Evolutionary conservation across 1,284 basidiomycete genomes (phyloP).

Genomic region (Tilletia walkeri): DNA sequence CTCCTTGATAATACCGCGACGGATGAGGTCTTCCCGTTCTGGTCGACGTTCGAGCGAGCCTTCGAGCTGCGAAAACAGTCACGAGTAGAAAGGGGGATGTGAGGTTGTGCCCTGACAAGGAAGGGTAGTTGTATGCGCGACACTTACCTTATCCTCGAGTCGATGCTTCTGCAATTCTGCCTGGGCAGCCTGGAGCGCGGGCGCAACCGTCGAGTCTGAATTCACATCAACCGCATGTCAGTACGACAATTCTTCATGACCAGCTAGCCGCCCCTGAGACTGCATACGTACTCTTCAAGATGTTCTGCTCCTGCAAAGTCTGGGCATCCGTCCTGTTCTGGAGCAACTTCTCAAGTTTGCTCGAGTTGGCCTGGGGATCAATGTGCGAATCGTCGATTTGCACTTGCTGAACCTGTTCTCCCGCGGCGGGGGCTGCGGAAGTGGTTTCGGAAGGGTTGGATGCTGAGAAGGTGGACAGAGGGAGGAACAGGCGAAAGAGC

Average conservation of each 20-base stretch:
- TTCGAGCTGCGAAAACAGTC: slow-evolving; percentile 25
- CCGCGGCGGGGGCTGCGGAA: not conserved
- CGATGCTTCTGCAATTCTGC: slow-evolving; percentile 41
- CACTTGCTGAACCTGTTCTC: not conserved
- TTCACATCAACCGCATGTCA: slow-evolving; percentile 19
- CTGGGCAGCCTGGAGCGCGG: slow-evolving; percentile 37
- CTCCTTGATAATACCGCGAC: slow-evolving; percentile 57
- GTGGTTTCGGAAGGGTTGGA: slow-evolving; percentile 9
- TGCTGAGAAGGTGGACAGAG: not conserved
- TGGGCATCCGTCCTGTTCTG: slow-evolving; percentile 64
- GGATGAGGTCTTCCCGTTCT: slow-evolving; percentile 38
- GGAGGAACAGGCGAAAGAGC: no score
- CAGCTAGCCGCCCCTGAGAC: not conserved
- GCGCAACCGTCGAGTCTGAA: slow-evolving; percentile 31
- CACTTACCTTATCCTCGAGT: slow-evolving; percentile 29
- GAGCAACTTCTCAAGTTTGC: slow-evolving; percentile 64
- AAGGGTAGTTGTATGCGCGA: not conserved
- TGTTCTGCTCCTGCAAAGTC: slow-evolving; percentile 71
- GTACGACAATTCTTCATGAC: no score
- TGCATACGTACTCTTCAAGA: slow-evolving; percentile 66
- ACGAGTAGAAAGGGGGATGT: not conserved
- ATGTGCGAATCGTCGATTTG: slow-evolving; percentile 13
- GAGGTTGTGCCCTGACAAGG: not conserved
- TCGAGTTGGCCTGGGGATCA: slow-evolving; percentile 48
- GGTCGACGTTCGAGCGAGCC: slow-evolving; percentile 37